Base-by-base conservation (phyloP, 2,329 filamentous ascomycete species). In the Metarhizium guizhouense region DNA sequence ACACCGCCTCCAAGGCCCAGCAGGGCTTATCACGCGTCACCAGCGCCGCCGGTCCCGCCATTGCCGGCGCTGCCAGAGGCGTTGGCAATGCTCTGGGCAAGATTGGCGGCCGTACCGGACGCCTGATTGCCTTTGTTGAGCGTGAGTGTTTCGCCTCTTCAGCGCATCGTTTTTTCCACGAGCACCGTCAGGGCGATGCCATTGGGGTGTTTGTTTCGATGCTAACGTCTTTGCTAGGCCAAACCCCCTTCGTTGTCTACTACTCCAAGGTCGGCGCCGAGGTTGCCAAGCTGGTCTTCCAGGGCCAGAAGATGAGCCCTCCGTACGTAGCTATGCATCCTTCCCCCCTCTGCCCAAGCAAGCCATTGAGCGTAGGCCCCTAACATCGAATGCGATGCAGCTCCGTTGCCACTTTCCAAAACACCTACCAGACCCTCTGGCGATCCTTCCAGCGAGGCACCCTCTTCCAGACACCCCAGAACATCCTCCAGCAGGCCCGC, bases 181-280 rank as follows among this genome's bases (percentile, higher is more conserved):
- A 11, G 32, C 32, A 7, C 6, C 7, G 32, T 34, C 6, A 34
- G 25, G 25, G 7, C 32, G 32, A 2, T 8, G 45, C 20, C 45
- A 20, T 16, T 16, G 47, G 54, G 50, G 55, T 34, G 54, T 58
- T 47, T 36, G 34, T 10, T 10, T 38, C 18, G 29, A 13, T 32
- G 13, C 16, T 40, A n/a, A 30, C 34, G 16, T 34, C 16, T 8
- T 7, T 38, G 32, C 30, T 69, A 96, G 93, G 85, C 73, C 81
- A 94, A 77, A 83, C 92, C 64, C 94, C 94, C 64, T 85, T 86
- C 60, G 86, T 91, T 61, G 70, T 95, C 70, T 96, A 96, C 84
- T 99, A 97, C 81, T 85, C 87, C 68, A 88, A 85, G 72, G 93
- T 97, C 69, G 88, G 81, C 66, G 76, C 92, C 62, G 94, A 99